Evolutionary conservation across 2,329 filamentous ascomycete species (phyloP).

Genomic region (Cladosporium cucumerinum): DNA sequence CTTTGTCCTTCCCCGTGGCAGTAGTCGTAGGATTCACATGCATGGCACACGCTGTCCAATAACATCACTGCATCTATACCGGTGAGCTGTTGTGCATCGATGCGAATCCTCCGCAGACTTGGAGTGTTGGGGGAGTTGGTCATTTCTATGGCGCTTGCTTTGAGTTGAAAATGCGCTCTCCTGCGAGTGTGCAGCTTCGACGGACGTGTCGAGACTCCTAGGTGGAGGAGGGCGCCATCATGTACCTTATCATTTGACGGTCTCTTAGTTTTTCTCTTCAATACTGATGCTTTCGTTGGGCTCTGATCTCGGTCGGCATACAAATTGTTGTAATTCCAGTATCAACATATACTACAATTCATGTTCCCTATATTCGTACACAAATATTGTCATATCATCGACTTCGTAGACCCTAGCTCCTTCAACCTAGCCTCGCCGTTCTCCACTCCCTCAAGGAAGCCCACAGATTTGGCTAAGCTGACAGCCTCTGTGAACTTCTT

Average conservation of each 20-base stretch:
- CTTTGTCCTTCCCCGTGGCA: not conserved
- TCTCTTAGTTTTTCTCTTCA: not conserved
- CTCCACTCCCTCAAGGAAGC: slow-evolving; percentile 45
- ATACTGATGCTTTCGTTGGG: not conserved
- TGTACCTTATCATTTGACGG: not conserved
- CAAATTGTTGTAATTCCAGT: not conserved
- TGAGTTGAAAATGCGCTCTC: not conserved
- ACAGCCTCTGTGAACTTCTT: slow-evolving; percentile 67
- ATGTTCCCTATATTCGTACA: not conserved
- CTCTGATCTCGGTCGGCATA: not conserved
- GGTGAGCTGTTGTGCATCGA: not conserved
- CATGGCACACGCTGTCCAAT: not conserved
- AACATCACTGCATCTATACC: not conserved
- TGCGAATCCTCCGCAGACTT: not conserved
- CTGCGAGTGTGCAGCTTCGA: not conserved
- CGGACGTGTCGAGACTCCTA: not conserved
- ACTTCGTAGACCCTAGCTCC: slow-evolving; percentile 28
- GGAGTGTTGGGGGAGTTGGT: not conserved
- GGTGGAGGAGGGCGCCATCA: not conserved
- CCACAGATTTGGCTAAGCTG: slow-evolving; percentile 51
- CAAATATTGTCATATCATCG: not conserved
- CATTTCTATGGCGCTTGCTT: not conserved
- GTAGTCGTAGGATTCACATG: not conserved
- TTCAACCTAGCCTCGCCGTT: slow-evolving; percentile 42
- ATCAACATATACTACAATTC: not conserved